Conservation (phyloP, 2,329 filamentous ascomycete species). For the Anthostomella pinea region DNA sequence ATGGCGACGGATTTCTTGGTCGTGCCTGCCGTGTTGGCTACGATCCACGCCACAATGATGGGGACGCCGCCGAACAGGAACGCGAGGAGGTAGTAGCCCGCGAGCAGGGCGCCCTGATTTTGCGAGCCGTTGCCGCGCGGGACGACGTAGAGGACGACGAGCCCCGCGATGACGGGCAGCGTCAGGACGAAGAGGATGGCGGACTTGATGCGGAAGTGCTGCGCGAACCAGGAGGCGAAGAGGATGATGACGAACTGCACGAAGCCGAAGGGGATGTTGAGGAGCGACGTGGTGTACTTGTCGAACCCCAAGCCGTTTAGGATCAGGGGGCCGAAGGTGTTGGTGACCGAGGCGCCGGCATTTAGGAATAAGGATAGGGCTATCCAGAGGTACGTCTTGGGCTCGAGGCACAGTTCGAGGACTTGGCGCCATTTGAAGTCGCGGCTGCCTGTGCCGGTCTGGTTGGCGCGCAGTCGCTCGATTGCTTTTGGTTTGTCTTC, state of each 20-base stretch:
- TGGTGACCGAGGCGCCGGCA: conserved; percentile 60
- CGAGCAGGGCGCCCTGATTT: conserved; percentile 50
- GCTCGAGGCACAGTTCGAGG: conserved; percentile 48
- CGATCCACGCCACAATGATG: conserved; percentile 65
- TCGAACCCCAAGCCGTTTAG: conserved; percentile 59
- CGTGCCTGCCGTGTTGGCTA: conserved; percentile 65
- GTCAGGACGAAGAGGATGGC: conserved; percentile 51
- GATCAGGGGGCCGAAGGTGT: conserved; percentile 63
- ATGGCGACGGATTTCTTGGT: conserved; percentile 66
- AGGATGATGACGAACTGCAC: conserved; percentile 60
- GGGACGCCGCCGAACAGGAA: conserved; percentile 67
- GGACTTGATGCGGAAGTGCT: conserved; percentile 56
- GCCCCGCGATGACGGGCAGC: conserved; percentile 59
- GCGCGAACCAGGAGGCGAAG: conserved; percentile 53
- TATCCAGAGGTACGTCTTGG: conserved; percentile 58
- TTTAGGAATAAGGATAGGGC: conserved; percentile 60
- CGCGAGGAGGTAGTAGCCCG: conserved; percentile 62
- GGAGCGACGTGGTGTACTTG: conserved; percentile 53
- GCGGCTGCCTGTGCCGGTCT: conserved; percentile 51
- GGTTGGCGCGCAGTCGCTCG: conserved; percentile 52
- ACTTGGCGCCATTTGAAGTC: conserved; percentile 52
- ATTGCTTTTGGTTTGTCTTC: conserved; percentile 58
- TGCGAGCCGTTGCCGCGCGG: conserved; percentile 40
- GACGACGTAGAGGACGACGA: conserved; percentile 55
- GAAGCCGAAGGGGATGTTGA: conserved; percentile 66